Evolutionary conservation across 176 grass and related monocot genomes (phyloP).

Genomic region (Oryza longistaminata): DNA sequence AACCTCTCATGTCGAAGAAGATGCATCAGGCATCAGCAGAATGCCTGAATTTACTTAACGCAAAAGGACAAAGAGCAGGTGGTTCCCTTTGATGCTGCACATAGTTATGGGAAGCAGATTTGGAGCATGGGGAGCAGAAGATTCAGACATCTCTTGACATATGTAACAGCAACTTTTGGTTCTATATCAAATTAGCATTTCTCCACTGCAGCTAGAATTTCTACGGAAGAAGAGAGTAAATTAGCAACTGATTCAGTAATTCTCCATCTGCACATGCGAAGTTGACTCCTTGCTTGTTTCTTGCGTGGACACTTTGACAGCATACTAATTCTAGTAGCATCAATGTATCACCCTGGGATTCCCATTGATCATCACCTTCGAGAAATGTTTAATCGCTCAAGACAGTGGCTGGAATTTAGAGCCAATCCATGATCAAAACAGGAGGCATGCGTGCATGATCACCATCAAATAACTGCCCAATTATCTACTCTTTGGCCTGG

Average conservation of each 20-base stretch:
- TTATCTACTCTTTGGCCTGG: background rate
- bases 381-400: slow-evolving; percentile 37
- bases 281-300: slow-evolving; percentile 39
- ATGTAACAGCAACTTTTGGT: background rate
- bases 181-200: background rate
- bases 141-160: slow-evolving; percentile 19
- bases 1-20: background rate
- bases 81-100: slow-evolving; percentile 32
- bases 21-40: background rate
- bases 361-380: slow-evolving; percentile 27
- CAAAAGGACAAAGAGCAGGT: background rate
- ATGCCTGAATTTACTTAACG: background rate
- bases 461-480: background rate
- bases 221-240: background rate
- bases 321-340: slow-evolving; percentile 1
- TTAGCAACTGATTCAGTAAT: background rate
- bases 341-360: slow-evolving; percentile 35
- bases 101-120: slow-evolving; percentile 9
- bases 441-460: background rate
- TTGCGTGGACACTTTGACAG: background rate
- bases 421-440: slow-evolving; percentile 18
- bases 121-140: background rate
- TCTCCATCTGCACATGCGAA: slow-evolving; percentile 19
- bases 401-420: slow-evolving; percentile 34
- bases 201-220: background rate